phyloP scores from a whole-genome alignment of 192 early-diverging fungal genomes.

The Backusella mclennaniae region DNA sequence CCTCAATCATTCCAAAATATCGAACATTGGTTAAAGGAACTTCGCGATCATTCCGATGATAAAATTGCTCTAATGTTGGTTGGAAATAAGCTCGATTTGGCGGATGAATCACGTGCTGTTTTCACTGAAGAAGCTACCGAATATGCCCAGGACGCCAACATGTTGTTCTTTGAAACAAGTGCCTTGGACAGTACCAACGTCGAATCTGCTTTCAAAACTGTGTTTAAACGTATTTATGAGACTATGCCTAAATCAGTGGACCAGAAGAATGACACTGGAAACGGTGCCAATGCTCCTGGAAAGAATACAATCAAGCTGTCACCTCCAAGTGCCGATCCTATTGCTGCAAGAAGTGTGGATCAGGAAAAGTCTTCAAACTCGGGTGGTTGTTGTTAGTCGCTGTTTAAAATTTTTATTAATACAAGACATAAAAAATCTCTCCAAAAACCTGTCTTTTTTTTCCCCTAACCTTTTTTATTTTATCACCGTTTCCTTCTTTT shows the following conservation, averaged over 20 bases:
- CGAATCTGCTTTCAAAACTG: slow-evolving; percentile 69
- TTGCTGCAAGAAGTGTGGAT: not conserved
- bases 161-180: slow-evolving; percentile 87
- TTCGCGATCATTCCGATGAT: slow-evolving; percentile 93
- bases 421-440: not conserved
- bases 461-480: not conserved
- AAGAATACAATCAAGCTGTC: slow-evolving; percentile 32
- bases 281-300: slow-evolving; percentile 7
- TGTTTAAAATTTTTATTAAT: not conserved
- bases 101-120: slow-evolving; percentile 62
- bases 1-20: slow-evolving; percentile 84
- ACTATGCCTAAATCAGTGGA: slow-evolving; percentile 31
- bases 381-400: slow-evolving; percentile 25
- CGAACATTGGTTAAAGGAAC: slow-evolving; percentile 94
- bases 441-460: not conserved
- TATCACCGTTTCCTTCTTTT: not conserved
- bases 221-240: slow-evolving; percentile 34
- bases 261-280: not conserved
- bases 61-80: slow-evolving; percentile 94
- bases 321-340: slow-evolving; percentile 14
- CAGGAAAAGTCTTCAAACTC: not conserved
- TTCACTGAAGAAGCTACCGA: slow-evolving; percentile 75
- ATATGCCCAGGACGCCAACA: slow-evolving; percentile 78
- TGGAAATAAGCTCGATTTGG: slow-evolving; percentile 94
- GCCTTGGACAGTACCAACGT: slow-evolving; percentile 81